Evolutionary conservation across 2,329 filamentous ascomycete genomes (phyloP), one percentile per base, ranked within the genome.

Genomic region (Neonectria punicea): DNA sequence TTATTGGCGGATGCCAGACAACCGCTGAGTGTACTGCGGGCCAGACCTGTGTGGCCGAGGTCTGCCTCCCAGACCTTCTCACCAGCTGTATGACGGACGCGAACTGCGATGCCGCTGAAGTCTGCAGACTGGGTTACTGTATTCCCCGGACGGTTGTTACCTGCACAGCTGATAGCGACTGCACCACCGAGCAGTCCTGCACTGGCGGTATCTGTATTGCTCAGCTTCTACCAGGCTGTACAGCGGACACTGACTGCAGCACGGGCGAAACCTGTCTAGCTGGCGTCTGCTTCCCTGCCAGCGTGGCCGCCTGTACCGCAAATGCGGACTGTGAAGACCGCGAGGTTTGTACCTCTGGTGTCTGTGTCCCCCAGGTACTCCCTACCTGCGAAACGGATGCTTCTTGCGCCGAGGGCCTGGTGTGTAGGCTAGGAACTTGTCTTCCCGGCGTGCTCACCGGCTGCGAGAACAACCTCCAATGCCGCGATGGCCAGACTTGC

Each of bases 311-410:
- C 5, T 65, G 63, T 25, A 30, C n/a, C 3, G 9, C 39, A 1
- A 22, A 11, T 6, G 20, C 41, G 5, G 32, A 57, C 4, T 65
- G 63, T 16, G 22, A 20, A 1, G 22, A 55, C 25, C 36, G 53
- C n/a, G 34, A 61, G 47, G 53, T 49, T 1, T 65, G 63, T 18
- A 41, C 32, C 1, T 25, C 30, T 16, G 58, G 58, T 14, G 51
- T 65, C 5, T 67, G 64, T 30, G 34, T 64, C n/a, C 55, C 61
- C 4, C 25, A 39, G 16, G 61, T 63, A 2, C 55, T 63, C 13
- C 54, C 64, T 2, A 53, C 54, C 18, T 67, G 64, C 7, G 56
- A 43, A 5, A 16, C 32, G 5, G 32, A 43, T 43, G 53, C 55
- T 28, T 5, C 25, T 6, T 63, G 61, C 20, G 61, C 50, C 8